Conservation (phyloP, 495 filamentous ascomycete genomes). For the Tuber calosporum region DNA sequence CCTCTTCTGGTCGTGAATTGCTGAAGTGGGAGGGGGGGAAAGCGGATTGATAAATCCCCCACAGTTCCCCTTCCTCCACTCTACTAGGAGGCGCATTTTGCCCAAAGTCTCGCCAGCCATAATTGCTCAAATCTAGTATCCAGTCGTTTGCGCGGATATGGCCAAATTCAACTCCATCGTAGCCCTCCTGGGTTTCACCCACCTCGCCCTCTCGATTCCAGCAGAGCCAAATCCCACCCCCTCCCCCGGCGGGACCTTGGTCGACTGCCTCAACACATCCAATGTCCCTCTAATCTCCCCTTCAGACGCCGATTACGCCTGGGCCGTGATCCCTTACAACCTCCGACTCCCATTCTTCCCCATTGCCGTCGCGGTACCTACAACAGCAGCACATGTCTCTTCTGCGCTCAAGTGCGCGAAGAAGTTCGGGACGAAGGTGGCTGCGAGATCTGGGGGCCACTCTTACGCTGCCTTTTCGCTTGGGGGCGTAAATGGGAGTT, state of each 20-base stretch:
- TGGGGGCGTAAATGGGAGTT: constrained; percentile 51
- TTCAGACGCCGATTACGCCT: constrained; percentile 15
- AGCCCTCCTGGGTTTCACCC: constrained; percentile 18
- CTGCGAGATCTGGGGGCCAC: constrained; percentile 65
- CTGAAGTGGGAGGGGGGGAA: neutral
- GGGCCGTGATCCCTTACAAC: constrained; percentile 51
- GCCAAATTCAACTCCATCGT: constrained; percentile 3
- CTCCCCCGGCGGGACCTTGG: constrained; percentile 4
- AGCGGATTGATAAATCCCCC: neutral
- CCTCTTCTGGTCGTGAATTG: neutral
- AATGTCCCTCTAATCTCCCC: constrained; percentile 15
- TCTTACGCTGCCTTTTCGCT: constrained; percentile 57
- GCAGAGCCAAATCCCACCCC: constrained; percentile 8
- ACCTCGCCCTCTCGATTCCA: constrained; percentile 21
- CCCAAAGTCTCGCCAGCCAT: neutral
- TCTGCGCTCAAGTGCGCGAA: constrained; percentile 31
- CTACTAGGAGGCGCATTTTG: neutral
- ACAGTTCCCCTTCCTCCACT: neutral
- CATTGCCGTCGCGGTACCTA: constrained; percentile 56
- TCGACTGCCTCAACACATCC: constrained; percentile 18
- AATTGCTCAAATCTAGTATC: neutral
- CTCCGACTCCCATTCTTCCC: constrained; percentile 56
- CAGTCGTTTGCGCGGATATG: neutral
- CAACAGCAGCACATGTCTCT: constrained; percentile 40
- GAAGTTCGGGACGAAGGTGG: constrained; percentile 49